phyloP scores from a whole-genome alignment of 371 early-diverging fungal genomes.

The Entomophthora muscae region DNA sequence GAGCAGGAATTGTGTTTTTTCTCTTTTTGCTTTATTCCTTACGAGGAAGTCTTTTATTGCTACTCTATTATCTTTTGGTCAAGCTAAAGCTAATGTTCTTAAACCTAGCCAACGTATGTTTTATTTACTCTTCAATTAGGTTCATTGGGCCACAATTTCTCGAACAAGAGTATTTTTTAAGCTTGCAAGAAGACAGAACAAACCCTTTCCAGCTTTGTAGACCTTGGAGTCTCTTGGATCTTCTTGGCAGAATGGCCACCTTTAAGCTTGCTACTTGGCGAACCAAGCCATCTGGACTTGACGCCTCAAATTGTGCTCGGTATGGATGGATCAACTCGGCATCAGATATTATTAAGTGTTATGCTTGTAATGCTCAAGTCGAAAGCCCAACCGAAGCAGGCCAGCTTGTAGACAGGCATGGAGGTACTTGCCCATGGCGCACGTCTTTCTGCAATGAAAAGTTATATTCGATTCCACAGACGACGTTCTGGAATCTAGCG shows the following conservation, averaged over 20 bases:
- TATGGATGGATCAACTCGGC: neutral
- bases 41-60: neutral
- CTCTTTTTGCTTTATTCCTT: neutral
- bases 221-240: neutral
- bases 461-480: neutral
- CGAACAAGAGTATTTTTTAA: neutral
- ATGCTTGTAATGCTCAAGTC: neutral
- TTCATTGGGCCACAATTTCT: neutral
- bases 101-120: neutral
- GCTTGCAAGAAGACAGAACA: neutral
- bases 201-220: neutral
- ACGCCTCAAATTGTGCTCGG: neutral
- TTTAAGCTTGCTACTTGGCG: neutral
- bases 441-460: neutral
- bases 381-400: neutral
- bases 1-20: too few species aligned
- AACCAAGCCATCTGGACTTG: neutral
- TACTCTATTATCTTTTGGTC: neutral
- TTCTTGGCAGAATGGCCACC: neutral
- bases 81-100: neutral
- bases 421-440: neutral
- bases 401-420: neutral
- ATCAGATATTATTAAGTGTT: neutral
- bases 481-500: neutral
- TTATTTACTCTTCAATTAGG: neutral